These are phyloP conservation scores for Aspergillus oerlinghausenensis DNA, from an alignment of 2,329 filamentous ascomycete species.

Conservation along the genomic window DNA sequence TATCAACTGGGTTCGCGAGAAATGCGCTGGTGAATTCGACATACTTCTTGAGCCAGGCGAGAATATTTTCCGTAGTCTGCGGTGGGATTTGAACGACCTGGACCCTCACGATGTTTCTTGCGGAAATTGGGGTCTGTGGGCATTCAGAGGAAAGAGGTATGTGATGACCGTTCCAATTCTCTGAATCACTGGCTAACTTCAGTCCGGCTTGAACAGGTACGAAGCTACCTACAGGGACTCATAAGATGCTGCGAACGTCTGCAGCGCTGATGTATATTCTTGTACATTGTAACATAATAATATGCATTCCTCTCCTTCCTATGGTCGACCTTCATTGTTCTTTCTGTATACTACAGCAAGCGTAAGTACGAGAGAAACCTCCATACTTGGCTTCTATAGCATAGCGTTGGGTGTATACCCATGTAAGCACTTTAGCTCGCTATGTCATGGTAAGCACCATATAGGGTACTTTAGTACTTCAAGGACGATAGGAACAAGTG, in stretches of 20 bases:
- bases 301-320: not conserved
- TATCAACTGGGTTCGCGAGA: conserved; percentile 81
- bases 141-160: conserved; percentile 93
- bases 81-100: conserved; percentile 95
- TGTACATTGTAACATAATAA: not conserved
- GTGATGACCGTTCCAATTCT: conserved; percentile 20
- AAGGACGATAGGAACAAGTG: not conserved
- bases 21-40: conserved; percentile 85
- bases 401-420: not conserved
- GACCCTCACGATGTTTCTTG: conserved; percentile 92
- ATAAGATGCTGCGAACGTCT: conserved; percentile 6
- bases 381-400: not conserved
- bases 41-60: conserved; percentile 86
- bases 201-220: conserved; percentile 25
- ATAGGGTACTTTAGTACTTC: not conserved
- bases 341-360: not conserved
- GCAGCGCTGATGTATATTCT: conserved; percentile 1
- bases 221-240: conserved; percentile 34
- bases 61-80: conserved; percentile 86
- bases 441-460: not conserved
- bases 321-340: not conserved
- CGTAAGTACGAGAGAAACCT: not conserved
- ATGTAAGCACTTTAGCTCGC: not conserved
- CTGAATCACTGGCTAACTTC: conserved; percentile 4
- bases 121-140: conserved; percentile 97